Evolutionary conservation across 805 yeast species (phyloP).

Genomic region (Saccharomycopsis sp.): DNA sequence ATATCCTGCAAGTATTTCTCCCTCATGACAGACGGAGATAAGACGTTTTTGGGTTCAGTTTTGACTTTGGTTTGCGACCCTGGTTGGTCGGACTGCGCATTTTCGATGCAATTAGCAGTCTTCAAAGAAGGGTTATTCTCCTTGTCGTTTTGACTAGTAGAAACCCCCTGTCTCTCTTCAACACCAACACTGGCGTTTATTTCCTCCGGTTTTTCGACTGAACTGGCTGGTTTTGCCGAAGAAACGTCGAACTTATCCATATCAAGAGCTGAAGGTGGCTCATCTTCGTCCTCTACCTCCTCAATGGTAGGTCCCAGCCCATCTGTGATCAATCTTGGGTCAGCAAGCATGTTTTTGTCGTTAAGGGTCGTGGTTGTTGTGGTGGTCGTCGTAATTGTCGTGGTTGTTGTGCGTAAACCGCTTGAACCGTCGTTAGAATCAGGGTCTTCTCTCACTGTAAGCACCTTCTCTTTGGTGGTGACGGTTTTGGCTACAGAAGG

Average conservation of each 20-base stretch:
- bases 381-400: not conserved
- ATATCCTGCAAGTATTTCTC: not conserved
- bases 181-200: not conserved
- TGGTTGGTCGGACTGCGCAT: no score
- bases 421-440: not conserved
- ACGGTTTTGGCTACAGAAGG: no score
- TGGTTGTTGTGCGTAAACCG: not conserved
- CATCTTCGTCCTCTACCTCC: not conserved
- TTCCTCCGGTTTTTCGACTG: not conserved
- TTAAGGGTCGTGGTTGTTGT: not conserved
- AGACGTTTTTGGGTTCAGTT: not conserved
- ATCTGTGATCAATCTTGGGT: not conserved
- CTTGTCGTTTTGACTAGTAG: no score
- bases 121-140: no score
- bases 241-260: no score
- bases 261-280: not conserved
- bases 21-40: not conserved
- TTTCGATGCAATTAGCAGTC: no score
- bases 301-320: slow-evolving; percentile 1
- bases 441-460: no score
- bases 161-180: no score
- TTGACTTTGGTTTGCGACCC: no score
- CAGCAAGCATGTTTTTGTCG: not conserved
- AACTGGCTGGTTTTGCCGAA: no score
- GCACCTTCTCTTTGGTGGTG: no score